Evolutionary conservation across 352 stramenopile genomes (phyloP).

Genomic region (Plasmopara halstedii): DNA sequence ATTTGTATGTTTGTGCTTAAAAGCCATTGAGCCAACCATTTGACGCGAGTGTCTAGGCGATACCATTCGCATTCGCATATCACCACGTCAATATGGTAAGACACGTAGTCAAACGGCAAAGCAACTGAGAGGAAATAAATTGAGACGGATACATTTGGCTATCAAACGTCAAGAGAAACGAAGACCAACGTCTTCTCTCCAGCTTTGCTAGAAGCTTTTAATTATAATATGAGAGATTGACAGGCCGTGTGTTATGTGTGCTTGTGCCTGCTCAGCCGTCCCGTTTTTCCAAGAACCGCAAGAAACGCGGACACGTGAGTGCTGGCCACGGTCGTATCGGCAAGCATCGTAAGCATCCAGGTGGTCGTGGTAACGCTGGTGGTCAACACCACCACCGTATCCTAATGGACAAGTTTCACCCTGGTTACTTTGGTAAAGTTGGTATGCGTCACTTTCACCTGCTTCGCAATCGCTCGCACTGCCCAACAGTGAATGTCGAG

Average conservation of each 20-base stretch:
- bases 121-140: too few relatives aligned
- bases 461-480: slow-evolving; percentile 95
- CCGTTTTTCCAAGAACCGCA: slow-evolving; percentile 96
- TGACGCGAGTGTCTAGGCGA: slow-evolving; percentile 1
- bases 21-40: slow-evolving; percentile 83
- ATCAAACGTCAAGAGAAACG: too few relatives aligned
- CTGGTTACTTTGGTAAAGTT: slow-evolving; percentile 99
- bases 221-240: slow-evolving; percentile 21
- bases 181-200: not conserved
- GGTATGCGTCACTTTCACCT: slow-evolving; percentile 99
- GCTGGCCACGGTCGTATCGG: slow-evolving; percentile 99
- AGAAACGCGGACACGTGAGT: slow-evolving; percentile 99
- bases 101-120: slow-evolving; percentile 3
- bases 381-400: slow-evolving; percentile 99
- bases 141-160: too few relatives aligned
- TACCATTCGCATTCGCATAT: slow-evolving; percentile 82
- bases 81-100: slow-evolving; percentile 88
- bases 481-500: slow-evolving; percentile 98
- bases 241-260: slow-evolving; percentile 45
- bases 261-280: slow-evolving; percentile 59
- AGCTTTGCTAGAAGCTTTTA: not conserved
- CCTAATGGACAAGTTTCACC: slow-evolving; percentile 99
- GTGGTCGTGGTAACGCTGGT: slow-evolving; percentile 99
- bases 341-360: slow-evolving; percentile 99
- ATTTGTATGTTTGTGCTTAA: slow-evolving; percentile 37